Percentiles rank a stretch among this genome's conserved stretches.
Conservation (phyloP, 2,329 filamentous ascomycete genomes). For the Claviceps quebecensis region DNA sequence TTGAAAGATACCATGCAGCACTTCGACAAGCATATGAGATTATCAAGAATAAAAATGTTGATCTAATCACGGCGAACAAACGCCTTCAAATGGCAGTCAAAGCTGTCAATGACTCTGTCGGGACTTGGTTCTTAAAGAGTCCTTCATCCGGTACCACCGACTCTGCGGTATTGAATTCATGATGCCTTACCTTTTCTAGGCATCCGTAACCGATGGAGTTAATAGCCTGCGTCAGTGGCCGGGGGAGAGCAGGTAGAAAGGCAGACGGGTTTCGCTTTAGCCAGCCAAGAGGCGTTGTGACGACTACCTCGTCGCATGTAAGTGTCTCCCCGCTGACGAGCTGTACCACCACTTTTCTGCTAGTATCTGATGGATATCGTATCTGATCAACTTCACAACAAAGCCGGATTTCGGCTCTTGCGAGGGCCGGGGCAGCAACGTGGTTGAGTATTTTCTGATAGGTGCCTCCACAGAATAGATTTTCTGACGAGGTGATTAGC, state of each 20-base stretch:
- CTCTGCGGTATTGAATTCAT: too few relatives aligned
- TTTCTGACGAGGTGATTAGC: slow-evolving; percentile 27
- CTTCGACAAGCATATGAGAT: too few relatives aligned
- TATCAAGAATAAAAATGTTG: too few relatives aligned
- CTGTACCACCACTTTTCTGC: slow-evolving; percentile 24
- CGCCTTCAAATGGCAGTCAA: too few relatives aligned
- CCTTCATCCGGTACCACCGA: too few relatives aligned
- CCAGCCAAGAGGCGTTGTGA: slow-evolving; percentile 57
- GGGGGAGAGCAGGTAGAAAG: slow-evolving; percentile 48
- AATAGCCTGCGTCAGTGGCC: slow-evolving; percentile 45
- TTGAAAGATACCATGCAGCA: too few relatives aligned
- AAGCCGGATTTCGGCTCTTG: slow-evolving; percentile 39
- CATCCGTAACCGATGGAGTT: slow-evolving; percentile 53
- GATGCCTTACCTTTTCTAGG: slow-evolving; percentile 46
- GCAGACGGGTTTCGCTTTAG: slow-evolving; percentile 43
- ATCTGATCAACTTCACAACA: slow-evolving; percentile 34
- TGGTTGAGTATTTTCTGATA: slow-evolving; percentile 43
- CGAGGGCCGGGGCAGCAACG: slow-evolving; percentile 42
- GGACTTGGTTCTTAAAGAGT: too few relatives aligned
- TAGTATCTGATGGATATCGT: slow-evolving; percentile 11
- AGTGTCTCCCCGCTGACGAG: slow-evolving; percentile 29
- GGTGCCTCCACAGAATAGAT: slow-evolving; percentile 45
- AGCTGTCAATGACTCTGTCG: too few relatives aligned
- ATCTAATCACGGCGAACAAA: too few relatives aligned
- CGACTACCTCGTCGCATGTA: slow-evolving; percentile 53